Evolutionary conservation across 176 grass and related monocot genomes (phyloP), one percentile per base, ranked within the genome.

Genomic region (Carex scoparia): DNA sequence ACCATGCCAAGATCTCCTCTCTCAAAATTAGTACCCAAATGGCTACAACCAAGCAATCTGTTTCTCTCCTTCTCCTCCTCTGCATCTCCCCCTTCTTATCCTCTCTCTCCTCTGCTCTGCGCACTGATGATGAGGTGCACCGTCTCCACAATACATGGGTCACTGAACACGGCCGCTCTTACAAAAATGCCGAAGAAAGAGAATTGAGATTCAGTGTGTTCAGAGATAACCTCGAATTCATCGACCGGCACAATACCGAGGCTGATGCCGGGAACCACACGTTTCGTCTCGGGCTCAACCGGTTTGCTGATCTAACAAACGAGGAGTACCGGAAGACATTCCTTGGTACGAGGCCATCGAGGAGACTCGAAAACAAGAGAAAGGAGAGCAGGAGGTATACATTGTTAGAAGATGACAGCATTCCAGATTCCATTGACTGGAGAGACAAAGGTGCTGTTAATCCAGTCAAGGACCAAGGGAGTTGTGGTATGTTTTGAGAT

Each of bases 181-280:
- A 80, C 69, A 84, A 70, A 0, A 84, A n/a, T 7, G 38, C 60
- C 1, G 60, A 54, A 31, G 80, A 85, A 73, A 85, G 78, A 65
- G 81, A 68, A 54, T 68, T 70, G 61, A 83, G 87, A 5, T 55
- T 87, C 42, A 54, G 81, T 63, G 67, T 85, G 57, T 93, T 93
- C 86, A 85, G 58, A 57, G 88, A 88, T 51, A 93, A 93, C 74
- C 84, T 93, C 0, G 59, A 85, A 19, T 93, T 81, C 80, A 84
- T 93, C 14, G 91, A 93, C 75, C 40, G 18, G 32, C 91, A 90
- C 84, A 94, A 94, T 80, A 85, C 91, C 0, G 89, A 85, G 74
- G 91, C 89, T 0, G 91, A 90, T 79, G 86, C 77, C 1, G 89
- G 88, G n/a, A 66, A 23, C 16, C 84, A 86, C 85, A 18, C 40